Base-by-base conservation (phyloP, 345 rosid species). In the Noccaea caerulescens region DNA sequence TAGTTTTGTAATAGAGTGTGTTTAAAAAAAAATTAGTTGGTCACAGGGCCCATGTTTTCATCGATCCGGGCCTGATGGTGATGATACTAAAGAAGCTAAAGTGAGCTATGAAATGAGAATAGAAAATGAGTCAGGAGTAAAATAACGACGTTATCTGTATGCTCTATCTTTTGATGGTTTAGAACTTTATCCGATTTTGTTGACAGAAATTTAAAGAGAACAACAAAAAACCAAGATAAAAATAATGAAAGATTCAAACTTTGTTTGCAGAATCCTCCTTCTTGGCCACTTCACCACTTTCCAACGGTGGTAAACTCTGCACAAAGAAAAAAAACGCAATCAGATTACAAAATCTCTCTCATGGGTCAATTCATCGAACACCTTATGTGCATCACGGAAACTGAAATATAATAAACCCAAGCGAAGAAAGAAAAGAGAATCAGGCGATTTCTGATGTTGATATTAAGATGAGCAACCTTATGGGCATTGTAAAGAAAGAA, bases 281-380 rank as follows among this genome's bases (percentile, higher is more conserved):
- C n/a, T 57, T 57, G n/a, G 36, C 57, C 16, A 4, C 65, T 43
- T 69, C 56, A 4, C 27, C 57, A 57, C 50, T 57, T 23, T 69
- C 55, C 44, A 56, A 4, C 2, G 56, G 55, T 16, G 57, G 73
- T n/a, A 69, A 58, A 32, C 55, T 69, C 73, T 69, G 50, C 46
- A 57, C 14, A 57, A 52, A 38, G 3, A 0, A 16, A 0, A 4
- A 57, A 36, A 32, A 45, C 0, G 2, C 13, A 39, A 55, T 32
- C 52, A 44, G 13, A 4, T 7, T 25, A 60, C 27, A 12, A 27
- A 52, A 27, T 27, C 3, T 18, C 18, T 68, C 72, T 56, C 6
- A 56, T 2, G 9, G 14, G 10, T 38, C 54, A 43, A 32, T 69
- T 57, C 65, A 69, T 69, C 73, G 55, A 69, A 57, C 73, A 57